Evolutionary conservation across 345 rosid species (phyloP).

Genomic region (Acer campestre): DNA sequence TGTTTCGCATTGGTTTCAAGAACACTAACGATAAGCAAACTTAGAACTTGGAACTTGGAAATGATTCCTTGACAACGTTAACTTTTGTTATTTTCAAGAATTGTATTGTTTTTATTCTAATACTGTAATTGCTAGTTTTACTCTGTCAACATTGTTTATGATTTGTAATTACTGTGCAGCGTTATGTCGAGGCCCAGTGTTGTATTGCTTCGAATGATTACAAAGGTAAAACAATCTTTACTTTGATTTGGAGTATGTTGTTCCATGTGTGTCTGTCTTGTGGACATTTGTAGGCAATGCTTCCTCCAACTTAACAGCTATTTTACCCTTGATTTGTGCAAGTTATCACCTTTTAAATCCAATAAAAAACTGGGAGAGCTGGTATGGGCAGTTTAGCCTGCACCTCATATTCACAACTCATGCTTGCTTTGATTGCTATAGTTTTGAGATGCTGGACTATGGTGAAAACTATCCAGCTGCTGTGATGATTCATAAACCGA

Average conservation of each 20-base stretch:
- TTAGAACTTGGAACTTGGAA: not conserved
- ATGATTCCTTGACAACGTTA: constrained; percentile 10
- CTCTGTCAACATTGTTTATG: constrained; percentile 4
- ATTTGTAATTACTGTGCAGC: constrained; percentile 54
- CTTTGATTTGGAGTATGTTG: constrained; percentile 11
- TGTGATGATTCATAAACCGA: not conserved
- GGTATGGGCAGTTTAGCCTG: not conserved
- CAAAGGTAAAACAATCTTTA: constrained; percentile 57
- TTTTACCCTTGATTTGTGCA: not conserved
- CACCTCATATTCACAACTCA: not conserved
- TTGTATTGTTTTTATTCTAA: constrained; percentile 12
- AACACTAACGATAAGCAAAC: not conserved
- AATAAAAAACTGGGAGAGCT: not conserved
- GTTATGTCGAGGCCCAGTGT: constrained; percentile 96
- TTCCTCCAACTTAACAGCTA: not conserved
- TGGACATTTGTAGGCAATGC: not conserved
- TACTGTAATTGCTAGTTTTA: constrained; percentile 7
- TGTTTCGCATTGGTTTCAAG: not conserved
- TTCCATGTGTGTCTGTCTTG: not conserved
- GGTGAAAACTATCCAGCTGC: not conserved
- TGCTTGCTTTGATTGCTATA: not conserved
- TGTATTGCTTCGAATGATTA: constrained; percentile 90
- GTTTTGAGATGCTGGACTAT: not conserved
- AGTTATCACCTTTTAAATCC: not conserved
- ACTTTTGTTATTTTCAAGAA: not conserved